Base-by-base conservation (phyloP, 306 rosid genomes). In the Acacia crassicarpa region DNA sequence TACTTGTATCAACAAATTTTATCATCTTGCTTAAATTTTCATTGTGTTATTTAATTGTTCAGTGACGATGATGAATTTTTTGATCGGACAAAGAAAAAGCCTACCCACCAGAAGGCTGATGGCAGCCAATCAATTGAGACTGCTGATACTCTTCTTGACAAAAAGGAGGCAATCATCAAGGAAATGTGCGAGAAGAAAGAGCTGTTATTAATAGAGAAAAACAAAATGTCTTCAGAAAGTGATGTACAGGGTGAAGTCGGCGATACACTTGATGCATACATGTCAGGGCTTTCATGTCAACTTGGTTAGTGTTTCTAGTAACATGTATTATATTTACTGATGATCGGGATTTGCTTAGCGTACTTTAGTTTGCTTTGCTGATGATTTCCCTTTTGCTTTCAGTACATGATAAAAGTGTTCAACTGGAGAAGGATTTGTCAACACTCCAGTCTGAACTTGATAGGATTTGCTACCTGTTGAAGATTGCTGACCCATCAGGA, bases 1-100 rank as follows among this genome's bases (percentile, higher is more conserved):
- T 35, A 20, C 32, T 23, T 70, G 4, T 71, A n/a, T 33, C 33
- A 22, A 43, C 8, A 35, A 16, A 27, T 75, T 25, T 85, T 17
- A 72, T 83, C 6, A 27, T 13, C 53, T 48, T 35, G 22, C 51
- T 44, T 9, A 46, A 51, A 27, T 22, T 25, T 15, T 51, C 32
- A 44, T 44, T 76, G 40, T 41, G 80, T 63, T 76, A 72, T 82
- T 82, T 72, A 59, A 67, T 76, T 84, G 56, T 82, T 62, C 85
- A 93, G 99, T 62, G 98, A 91, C 76, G 99, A 95, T 87, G 99
- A 95, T 87, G 99, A 95, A 62, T 95, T 95, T 86, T 95, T 91
- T 75, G 99, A 95, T 83, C 97, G 99, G 62, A 92, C 97, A 33
- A 89, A 92, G 89, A 91, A 81, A 83, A 93, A 86, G 81, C 74